Evolutionary conservation across 1,284 basidiomycete genomes (phyloP), one percentile per base, ranked within the genome.

Genomic region (Heliocybe sulcata): DNA sequence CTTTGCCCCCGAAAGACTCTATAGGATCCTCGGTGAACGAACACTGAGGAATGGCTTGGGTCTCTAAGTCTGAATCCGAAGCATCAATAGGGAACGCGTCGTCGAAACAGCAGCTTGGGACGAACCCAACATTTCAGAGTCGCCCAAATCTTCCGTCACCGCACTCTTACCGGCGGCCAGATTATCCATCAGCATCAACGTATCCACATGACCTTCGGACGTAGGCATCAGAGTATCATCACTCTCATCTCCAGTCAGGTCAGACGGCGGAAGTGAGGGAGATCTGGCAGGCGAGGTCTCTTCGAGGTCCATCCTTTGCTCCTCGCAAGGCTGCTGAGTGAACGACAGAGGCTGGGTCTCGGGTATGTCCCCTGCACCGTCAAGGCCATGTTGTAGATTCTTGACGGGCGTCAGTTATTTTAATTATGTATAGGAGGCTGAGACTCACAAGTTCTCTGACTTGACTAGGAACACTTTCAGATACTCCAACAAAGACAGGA

Each of bases 391-490:
- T 19, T 35, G 20, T 33, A 35, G 20, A 52, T 52, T 52, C 51
- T 52, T 16, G 10, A 4, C 10, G 20, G 26, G 33, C 33, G 10
- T 20, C 14, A 29, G 19, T n/a, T 45, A 31, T 3, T 6, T 26
- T 14, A 16, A 3, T 4, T 27, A 52, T 3, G 6, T 33, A 19
- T 51, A 27, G 10, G 19, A 47, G 12, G 25, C 20, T 16, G 22
- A 3, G n/a, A 51, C 73, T 56, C 59, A 87, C 86, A 58, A 89
- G 67, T 56, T 85, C 74, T 31, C 76, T 74, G 25, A 90, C 73
- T 54, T 74, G 73, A 10, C 71, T 75, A 2, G 84, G 85, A 1
- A 82, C 74, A 25, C 63, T 63, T 60, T 86, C 82, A 2, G 73
- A 69, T 33, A 70, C 62, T 10, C 83, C 85, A 23, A 67, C 72